phyloP scores from a whole-genome alignment of 1,284 basidiomycete species.

The Rugosomyces carneus region DNA sequence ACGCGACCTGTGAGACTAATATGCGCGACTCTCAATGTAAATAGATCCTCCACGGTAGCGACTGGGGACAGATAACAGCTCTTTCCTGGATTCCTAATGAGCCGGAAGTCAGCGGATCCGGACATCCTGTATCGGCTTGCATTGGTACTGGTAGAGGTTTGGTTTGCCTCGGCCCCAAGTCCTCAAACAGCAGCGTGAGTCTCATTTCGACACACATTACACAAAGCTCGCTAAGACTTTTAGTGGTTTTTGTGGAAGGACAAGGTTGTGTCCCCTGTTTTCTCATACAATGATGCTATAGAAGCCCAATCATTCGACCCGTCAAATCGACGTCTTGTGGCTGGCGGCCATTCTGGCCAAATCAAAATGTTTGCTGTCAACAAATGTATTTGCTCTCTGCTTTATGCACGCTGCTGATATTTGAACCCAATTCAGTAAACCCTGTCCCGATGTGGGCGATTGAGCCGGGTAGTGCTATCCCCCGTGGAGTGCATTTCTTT shows the following conservation, averaged over 20 bases:
- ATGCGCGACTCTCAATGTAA: slow-evolving; percentile 1
- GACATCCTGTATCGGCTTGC: not conserved
- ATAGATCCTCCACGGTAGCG: not conserved
- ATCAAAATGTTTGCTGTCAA: slow-evolving; percentile 5
- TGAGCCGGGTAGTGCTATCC: slow-evolving; percentile 2
- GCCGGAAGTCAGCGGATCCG: not conserved
- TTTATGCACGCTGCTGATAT: too few relatives aligned
- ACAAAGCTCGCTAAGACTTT: not conserved
- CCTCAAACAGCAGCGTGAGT: slow-evolving; percentile 2
- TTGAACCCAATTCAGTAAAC: not conserved
- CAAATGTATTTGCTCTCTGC: not conserved
- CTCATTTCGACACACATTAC: not conserved
- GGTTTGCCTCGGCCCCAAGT: slow-evolving; percentile 1
- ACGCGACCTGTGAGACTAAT: too few relatives aligned
- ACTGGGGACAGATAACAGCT: slow-evolving; percentile 9
- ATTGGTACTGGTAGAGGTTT: slow-evolving; percentile 8
- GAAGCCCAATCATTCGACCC: slow-evolving; percentile 10
- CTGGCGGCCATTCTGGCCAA: slow-evolving; percentile 5
- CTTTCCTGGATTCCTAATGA: slow-evolving; percentile 4
- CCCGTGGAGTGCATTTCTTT: slow-evolving; percentile 6
- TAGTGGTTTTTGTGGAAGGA: slow-evolving; percentile 6
- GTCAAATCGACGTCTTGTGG: slow-evolving; percentile 5
- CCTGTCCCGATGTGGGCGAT: not conserved
- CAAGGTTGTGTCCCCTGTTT: not conserved
- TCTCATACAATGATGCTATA: slow-evolving; percentile 7